Evolutionary conservation across 345 rosid genomes (phyloP).

Genomic region (Eucalyptus tenuipes): DNA sequence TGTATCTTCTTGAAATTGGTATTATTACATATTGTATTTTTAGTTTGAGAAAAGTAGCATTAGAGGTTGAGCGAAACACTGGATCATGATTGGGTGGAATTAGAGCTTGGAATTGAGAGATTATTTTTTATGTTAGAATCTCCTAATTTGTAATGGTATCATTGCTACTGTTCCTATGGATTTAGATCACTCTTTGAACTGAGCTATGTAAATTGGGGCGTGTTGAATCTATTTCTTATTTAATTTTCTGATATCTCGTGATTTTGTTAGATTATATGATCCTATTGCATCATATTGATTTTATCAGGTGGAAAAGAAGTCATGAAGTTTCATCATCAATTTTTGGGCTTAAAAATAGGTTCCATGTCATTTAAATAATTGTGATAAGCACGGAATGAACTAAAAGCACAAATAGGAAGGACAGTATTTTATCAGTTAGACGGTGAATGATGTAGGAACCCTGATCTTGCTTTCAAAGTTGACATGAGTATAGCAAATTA

Average conservation of each 20-base stretch:
- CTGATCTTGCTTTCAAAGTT: rapidly evolving
- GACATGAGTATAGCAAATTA: background rate
- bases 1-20: background rate
- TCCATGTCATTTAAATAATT: background rate
- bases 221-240: background rate
- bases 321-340: background rate
- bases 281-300: background rate
- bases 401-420: background rate
- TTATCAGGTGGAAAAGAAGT: background rate
- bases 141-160: background rate
- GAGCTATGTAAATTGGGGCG: rapidly evolving
- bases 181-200: background rate
- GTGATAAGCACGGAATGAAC: background rate
- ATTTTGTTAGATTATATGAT: background rate
- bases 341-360: background rate
- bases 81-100: background rate
- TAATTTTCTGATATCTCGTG: background rate
- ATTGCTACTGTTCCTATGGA: background rate
- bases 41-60: no score
- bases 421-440: rapidly evolving
- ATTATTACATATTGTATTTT: no score
- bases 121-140: background rate
- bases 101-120: background rate
- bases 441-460: background rate
- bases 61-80: no score